A percentile compares a stretch with the other conserved stretches of the same genome.
phyloP scores from a whole-genome alignment of 768 basidiomycete species.

The Hericium alpestre region DNA sequence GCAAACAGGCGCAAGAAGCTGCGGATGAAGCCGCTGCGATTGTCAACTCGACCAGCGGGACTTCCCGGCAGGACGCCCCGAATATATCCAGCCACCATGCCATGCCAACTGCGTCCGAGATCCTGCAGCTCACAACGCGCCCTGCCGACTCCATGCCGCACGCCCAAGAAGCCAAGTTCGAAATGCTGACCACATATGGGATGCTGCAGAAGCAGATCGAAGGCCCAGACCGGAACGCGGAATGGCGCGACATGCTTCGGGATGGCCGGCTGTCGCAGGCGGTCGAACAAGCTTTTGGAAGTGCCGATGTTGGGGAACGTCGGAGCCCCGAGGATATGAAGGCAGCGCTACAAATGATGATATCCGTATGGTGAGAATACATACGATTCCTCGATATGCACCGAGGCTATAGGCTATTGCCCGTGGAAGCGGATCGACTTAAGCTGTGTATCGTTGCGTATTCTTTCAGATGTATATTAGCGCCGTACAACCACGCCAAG shows the following conservation, averaged over 20 bases:
- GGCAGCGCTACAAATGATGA: constrained; percentile 5
- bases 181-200: constrained; percentile 19
- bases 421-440: no score
- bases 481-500: no score
- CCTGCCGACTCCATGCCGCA: not conserved
- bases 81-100: constrained; percentile 2
- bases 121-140: constrained; percentile 9
- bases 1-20: constrained; percentile 1
- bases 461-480: no score
- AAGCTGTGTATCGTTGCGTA: no score
- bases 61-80: not conserved
- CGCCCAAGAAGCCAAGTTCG: constrained; percentile 13
- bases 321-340: not conserved
- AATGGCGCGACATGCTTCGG: constrained; percentile 12
- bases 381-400: no score
- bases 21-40: not conserved
- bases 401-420: no score
- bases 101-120: constrained; percentile 10
- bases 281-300: constrained; percentile 7
- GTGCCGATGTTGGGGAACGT: not conserved
- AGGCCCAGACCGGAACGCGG: constrained; percentile 3
- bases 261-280: constrained; percentile 8
- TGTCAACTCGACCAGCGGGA: not conserved
- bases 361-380: constrained; percentile 4
- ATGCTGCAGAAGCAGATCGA: constrained; percentile 14